phyloP scores from a whole-genome alignment of 1,284 basidiomycete species.

The Somion occarium region DNA sequence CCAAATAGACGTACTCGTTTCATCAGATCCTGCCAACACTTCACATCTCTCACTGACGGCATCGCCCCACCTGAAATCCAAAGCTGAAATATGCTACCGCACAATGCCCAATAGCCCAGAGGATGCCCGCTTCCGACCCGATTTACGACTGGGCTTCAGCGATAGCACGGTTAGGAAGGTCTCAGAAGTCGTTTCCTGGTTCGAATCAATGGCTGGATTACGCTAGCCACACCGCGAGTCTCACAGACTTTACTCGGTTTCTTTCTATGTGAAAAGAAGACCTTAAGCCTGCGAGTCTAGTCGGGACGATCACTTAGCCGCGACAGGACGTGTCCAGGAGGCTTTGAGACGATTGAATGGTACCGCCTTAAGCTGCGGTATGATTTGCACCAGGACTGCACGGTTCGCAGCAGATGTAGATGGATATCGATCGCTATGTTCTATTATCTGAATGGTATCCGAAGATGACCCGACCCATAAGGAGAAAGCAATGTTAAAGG shows the following conservation, averaged over 20 bases:
- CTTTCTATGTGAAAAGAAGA: constrained; percentile 9
- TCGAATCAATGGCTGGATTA: constrained; percentile 61
- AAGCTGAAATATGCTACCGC: constrained; percentile 66
- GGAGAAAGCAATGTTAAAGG: no score
- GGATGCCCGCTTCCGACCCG: constrained; percentile 60
- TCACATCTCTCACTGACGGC: constrained; percentile 49
- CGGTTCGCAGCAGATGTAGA: no score
- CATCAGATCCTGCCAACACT: constrained; percentile 16
- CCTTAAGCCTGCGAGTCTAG: no score
- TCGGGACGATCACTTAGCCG: no score
- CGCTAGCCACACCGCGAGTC: constrained; percentile 10
- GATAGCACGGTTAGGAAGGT: constrained; percentile 67
- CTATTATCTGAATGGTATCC: no score
- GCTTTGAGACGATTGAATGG: no score
- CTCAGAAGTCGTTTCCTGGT: constrained; percentile 62
- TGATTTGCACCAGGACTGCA: no score
- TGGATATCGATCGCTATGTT: no score
- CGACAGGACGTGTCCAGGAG: no score
- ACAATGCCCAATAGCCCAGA: constrained; percentile 62
- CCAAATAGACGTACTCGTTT: constrained; percentile 43
- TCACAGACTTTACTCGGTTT: constrained; percentile 11
- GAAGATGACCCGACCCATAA: no score
- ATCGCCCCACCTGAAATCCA: constrained; percentile 57
- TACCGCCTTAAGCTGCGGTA: no score
- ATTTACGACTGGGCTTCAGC: constrained; percentile 62